phyloP scores from a whole-genome alignment of 768 basidiomycete species.

The Macrocybe gigantea region DNA sequence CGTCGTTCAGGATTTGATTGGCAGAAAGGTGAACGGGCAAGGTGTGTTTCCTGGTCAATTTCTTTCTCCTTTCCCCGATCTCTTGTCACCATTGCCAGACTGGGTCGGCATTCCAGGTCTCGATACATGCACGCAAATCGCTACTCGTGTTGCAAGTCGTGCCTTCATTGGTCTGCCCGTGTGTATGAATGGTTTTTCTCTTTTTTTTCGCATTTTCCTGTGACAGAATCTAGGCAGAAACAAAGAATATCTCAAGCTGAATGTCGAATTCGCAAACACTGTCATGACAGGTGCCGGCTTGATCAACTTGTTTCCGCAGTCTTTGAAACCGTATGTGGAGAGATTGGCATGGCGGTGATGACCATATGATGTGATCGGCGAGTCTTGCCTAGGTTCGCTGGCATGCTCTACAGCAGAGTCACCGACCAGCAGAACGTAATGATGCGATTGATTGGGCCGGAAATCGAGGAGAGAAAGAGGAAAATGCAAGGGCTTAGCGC shows the following conservation, averaged over 20 bases:
- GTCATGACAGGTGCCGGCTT: constrained; percentile 15
- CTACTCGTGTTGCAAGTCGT: constrained; percentile 22
- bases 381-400: constrained; percentile 3
- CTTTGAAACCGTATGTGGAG: constrained; percentile 23
- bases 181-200: constrained; percentile 15
- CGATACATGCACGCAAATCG: constrained; percentile 16
- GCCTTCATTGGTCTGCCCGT: constrained; percentile 26
- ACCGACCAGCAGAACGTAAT: constrained; percentile 2
- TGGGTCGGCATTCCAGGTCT: constrained; percentile 16
- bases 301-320: constrained; percentile 20
- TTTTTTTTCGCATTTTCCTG: not conserved
- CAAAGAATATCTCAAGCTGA: constrained; percentile 18
- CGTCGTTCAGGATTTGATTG: constrained; percentile 14
- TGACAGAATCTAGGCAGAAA: constrained; percentile 18
- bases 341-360: not conserved
- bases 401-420: constrained; percentile 5
- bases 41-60: constrained; percentile 12
- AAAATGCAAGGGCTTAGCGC: constrained; percentile 1
- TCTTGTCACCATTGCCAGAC: constrained; percentile 3
- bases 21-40: constrained; percentile 5
- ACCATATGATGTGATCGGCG: not conserved
- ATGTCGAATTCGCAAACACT: constrained; percentile 20
- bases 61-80: not conserved
- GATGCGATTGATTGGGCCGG: constrained; percentile 3
- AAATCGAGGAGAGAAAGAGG: constrained; percentile 4